These are phyloP conservation scores for Aplosporella prunicola DNA, from an alignment of 2,329 filamentous ascomycete species.

Conservation along the genomic window DNA sequence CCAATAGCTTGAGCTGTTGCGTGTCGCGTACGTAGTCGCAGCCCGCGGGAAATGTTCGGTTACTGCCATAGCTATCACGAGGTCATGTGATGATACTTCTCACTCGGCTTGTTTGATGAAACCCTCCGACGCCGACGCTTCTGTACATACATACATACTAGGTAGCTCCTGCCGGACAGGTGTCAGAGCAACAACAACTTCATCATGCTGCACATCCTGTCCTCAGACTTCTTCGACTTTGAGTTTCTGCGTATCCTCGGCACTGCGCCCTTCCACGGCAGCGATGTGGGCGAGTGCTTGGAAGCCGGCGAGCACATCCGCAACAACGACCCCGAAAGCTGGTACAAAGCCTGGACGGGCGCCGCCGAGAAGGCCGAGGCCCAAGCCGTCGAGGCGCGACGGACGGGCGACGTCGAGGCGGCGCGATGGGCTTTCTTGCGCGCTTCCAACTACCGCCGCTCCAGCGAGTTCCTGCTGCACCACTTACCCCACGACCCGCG, in stretches of 20 bases:
- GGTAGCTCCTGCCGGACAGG: no score
- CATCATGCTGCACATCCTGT: constrained; percentile 1
- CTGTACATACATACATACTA: no score
- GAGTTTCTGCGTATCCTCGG: constrained; percentile 11
- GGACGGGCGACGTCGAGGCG: no score
- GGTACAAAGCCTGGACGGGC: constrained; percentile 30
- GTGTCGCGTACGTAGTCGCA: no score
- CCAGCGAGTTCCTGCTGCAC: constrained; percentile 4
- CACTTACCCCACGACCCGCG: neutral
- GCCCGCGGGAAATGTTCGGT: no score
- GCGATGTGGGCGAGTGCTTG: constrained; percentile 7
- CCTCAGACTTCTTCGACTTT: constrained; percentile 12
- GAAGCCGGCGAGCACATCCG: constrained; percentile 23
- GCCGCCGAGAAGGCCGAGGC: constrained; percentile 21
- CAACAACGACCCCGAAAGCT: constrained; percentile 29
- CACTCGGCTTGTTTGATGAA: no score
- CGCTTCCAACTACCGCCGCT: constrained; percentile 1
- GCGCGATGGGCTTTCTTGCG: constrained; percentile 1
- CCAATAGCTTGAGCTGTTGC: no score
- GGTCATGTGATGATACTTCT: no score
- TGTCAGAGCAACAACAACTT: neutral
- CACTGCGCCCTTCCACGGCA: constrained; percentile 7
- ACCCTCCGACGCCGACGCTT: no score
- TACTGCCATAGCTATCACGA: no score
- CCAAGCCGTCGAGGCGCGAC: no score